Evolutionary conservation across 1,139 yeast species (phyloP).

Genomic region (Wickerhamomyces sp.): DNA sequence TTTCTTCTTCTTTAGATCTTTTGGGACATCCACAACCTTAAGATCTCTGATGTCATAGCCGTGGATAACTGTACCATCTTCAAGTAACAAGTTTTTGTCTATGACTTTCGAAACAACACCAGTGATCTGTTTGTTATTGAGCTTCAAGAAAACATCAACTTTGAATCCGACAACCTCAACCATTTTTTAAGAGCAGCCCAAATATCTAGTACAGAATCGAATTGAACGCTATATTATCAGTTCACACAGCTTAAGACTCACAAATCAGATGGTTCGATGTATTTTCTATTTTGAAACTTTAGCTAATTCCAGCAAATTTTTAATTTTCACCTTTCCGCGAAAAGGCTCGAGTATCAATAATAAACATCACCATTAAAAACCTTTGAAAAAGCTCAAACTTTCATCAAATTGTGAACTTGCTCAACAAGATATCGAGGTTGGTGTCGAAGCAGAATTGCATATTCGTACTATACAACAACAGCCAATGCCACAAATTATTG

Average conservation of each 20-base stretch:
- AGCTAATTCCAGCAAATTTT: too few relatives aligned
- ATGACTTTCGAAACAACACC: constrained; percentile 47
- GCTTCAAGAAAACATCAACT: constrained; percentile 44
- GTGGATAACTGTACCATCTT: constrained; percentile 27
- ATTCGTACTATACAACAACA: too few relatives aligned
- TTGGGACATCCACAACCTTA: constrained; percentile 30
- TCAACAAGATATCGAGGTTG: too few relatives aligned
- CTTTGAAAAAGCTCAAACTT: too few relatives aligned
- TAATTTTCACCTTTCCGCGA: too few relatives aligned
- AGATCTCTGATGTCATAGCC: constrained; percentile 28
- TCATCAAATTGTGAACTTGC: too few relatives aligned
- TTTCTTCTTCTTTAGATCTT: constrained; percentile 15
- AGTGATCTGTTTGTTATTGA: constrained; percentile 36
- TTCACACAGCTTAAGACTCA: too few relatives aligned
- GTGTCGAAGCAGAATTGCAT: background rate
- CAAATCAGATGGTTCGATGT: too few relatives aligned
- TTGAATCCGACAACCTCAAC: constrained; percentile 51
- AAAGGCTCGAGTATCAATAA: too few relatives aligned
- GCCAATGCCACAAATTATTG: background rate
- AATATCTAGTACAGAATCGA: background rate
- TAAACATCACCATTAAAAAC: too few relatives aligned
- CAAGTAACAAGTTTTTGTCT: constrained; percentile 35
- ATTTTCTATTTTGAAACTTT: too few relatives aligned
- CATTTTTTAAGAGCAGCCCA: constrained; percentile 4
- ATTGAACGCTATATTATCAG: background rate